Percentiles rank a stretch among this genome's conserved stretches.
These are phyloP conservation scores for Oligophagozyma castellii DNA, from an alignment of 1,139 yeast species.

Conservation along the genomic window DNA sequence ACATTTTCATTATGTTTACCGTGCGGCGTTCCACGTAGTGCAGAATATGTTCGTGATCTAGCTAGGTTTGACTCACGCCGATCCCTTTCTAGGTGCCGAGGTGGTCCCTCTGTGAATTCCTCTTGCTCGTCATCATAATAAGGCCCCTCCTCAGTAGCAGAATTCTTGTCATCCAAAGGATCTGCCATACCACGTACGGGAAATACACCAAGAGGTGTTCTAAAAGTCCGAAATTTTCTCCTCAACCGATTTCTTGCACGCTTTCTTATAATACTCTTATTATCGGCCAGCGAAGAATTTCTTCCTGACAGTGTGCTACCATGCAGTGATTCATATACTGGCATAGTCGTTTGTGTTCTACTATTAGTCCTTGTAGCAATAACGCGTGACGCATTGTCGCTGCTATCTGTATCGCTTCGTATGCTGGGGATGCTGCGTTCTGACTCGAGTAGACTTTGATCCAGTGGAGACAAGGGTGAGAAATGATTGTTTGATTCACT, in stretches of 20 bases:
- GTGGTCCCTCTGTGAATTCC: not conserved
- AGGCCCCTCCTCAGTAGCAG: slow-evolving; percentile 41
- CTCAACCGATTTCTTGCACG: not conserved
- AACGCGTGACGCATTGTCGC: slow-evolving; percentile 2
- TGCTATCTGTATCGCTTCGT: not conserved
- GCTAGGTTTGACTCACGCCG: too few species aligned
- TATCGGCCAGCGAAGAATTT: slow-evolving; percentile 5
- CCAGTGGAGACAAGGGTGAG: slow-evolving; percentile 1
- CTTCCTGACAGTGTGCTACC: slow-evolving; percentile 6
- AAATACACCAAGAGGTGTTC: slow-evolving; percentile 65
- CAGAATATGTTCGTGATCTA: not conserved
- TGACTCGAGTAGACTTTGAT: slow-evolving; percentile 1
- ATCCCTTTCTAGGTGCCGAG: not conserved
- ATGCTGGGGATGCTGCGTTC: slow-evolving; percentile 1
- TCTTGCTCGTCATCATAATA: slow-evolving; percentile 4
- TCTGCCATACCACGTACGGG: slow-evolving; percentile 69
- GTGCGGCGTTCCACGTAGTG: not conserved
- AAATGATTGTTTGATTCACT: not conserved
- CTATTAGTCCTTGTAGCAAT: not conserved
- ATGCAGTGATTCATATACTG: too few species aligned
- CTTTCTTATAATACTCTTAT: not conserved
- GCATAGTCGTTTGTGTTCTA: not conserved
- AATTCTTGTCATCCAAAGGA: slow-evolving; percentile 40
- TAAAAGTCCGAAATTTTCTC: slow-evolving; percentile 8
- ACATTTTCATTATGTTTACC: not conserved